Base-by-base conservation (phyloP, 2,329 filamentous ascomycete species). In the Paecilomyces niveus region DNA sequence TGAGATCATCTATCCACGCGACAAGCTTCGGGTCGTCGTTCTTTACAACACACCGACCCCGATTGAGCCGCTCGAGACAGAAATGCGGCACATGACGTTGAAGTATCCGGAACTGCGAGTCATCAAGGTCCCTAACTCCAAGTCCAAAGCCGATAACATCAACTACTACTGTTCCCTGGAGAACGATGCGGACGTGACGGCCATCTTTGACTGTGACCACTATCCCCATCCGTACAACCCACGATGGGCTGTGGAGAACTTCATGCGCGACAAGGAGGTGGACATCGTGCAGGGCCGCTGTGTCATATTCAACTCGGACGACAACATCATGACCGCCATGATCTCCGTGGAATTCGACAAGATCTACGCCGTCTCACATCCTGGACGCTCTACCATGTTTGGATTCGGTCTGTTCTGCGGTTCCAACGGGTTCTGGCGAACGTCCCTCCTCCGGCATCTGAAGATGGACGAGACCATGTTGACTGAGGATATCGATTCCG, bases 341-440 rank as follows among this genome's bases (percentile, higher is more conserved):
- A 80, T 81, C n/a, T 72, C 76, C 1, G 74, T 80, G 31, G 78
- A 81, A 60, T 81, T 81, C 58, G 78, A 81, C 66, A 80, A 80
- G 65, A 81, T 81, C 60, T 81, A 81, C 61, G 78, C 78, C 3
- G 78, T 80, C 11, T 80, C 78, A 11, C 78, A 81, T 61, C 78
- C 78, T 1, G 78, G 78, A 3, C 73, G 78, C 10, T 73, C 76
- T 9, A 70, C 74, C 3, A 76, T 80, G 71, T 80, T 74, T 65
- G 74, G 73, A 4, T 80, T 80, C 57, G 78, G 78, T n/a, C 71
- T 80, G 4, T 80, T 81, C 67, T 79, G 76, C 57, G 78, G 78
- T 9, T 78, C 74, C 26, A 81, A 81, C 58, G 78, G 78, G 1
- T 81, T 78, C 66, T 81, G 78, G 78, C 72, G 74, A 56, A 72